Percentiles rank a stretch among this genome's conserved stretches.
Evolutionary conservation across 257 asterid species (phyloP).

Genomic region (Cordia subcordata): DNA sequence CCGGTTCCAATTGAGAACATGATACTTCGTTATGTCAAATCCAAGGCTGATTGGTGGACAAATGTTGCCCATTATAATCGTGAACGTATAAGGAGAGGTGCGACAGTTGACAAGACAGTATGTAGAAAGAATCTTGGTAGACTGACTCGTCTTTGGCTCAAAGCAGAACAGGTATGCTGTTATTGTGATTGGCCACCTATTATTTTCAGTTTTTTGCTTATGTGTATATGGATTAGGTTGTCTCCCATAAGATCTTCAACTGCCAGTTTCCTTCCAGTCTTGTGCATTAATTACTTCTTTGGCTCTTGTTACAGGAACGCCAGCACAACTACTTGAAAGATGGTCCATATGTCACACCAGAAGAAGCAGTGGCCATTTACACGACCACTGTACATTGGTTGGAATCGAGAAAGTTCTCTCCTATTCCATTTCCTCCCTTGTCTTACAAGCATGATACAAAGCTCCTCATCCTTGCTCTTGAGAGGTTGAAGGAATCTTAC

Average conservation of each 20-base stretch:
- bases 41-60: slow-evolving; percentile 99
- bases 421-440: slow-evolving; percentile 94
- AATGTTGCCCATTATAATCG: slow-evolving; percentile 98
- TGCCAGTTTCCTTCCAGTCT: too few relatives aligned
- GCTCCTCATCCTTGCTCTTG: slow-evolving; percentile 92
- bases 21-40: slow-evolving; percentile 98
- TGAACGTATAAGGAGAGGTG: slow-evolving; percentile 98
- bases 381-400: slow-evolving; percentile 99
- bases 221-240: slow-evolving; percentile 17
- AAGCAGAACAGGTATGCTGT: slow-evolving; percentile 80
- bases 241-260: too few relatives aligned
- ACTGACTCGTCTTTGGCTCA: slow-evolving; percentile 98
- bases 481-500: slow-evolving; percentile 95
- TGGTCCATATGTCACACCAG: slow-evolving; percentile 98
- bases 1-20: slow-evolving; percentile 99
- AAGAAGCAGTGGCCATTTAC: slow-evolving; percentile 99
- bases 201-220: not conserved
- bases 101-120: slow-evolving; percentile 99
- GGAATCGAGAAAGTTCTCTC: slow-evolving; percentile 95
- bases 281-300: too few relatives aligned
- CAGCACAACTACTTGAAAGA: slow-evolving; percentile 95
- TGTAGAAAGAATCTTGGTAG: slow-evolving; percentile 99
- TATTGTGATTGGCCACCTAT: slow-evolving; percentile 1
- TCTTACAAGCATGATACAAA: slow-evolving; percentile 98
- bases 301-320: slow-evolving; percentile 70